Evolutionary conservation across 2,329 filamentous ascomycete genomes (phyloP).

Genomic region (Apiospora rasikravindrae): DNA sequence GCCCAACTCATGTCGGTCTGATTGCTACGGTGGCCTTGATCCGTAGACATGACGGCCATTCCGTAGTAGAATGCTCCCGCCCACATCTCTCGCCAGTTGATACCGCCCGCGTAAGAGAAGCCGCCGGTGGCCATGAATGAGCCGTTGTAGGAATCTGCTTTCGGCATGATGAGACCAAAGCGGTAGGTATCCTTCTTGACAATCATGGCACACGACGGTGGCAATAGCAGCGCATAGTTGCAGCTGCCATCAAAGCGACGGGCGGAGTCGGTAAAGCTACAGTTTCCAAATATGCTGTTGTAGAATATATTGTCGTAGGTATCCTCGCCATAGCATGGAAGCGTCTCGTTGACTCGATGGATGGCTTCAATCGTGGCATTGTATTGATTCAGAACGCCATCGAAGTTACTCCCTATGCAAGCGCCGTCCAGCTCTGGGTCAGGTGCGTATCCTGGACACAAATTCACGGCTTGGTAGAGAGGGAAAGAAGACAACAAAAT

Average conservation of each 20-base stretch:
- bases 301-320: not conserved
- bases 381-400: not conserved
- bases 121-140: not conserved
- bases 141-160: not conserved
- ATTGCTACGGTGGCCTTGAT: conserved; percentile 47
- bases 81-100: conserved; percentile 35
- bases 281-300: not conserved
- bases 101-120: conserved; percentile 33
- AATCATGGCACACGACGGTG: not conserved
- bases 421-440: no score
- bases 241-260: not conserved
- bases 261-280: no score
- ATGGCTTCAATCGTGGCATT: not conserved
- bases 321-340: not conserved
- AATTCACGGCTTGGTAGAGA: not conserved
- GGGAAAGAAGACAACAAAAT: not conserved
- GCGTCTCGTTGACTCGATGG: not conserved
- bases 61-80: conserved; percentile 38
- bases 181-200: not conserved
- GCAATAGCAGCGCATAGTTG: not conserved
- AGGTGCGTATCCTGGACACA: not conserved
- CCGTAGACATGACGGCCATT: conserved; percentile 49
- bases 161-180: not conserved
- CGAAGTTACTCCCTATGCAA: not conserved
- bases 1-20: conserved; percentile 45